Evolutionary conservation across 345 rosid species (phyloP).

Genomic region (Salix brachista): DNA sequence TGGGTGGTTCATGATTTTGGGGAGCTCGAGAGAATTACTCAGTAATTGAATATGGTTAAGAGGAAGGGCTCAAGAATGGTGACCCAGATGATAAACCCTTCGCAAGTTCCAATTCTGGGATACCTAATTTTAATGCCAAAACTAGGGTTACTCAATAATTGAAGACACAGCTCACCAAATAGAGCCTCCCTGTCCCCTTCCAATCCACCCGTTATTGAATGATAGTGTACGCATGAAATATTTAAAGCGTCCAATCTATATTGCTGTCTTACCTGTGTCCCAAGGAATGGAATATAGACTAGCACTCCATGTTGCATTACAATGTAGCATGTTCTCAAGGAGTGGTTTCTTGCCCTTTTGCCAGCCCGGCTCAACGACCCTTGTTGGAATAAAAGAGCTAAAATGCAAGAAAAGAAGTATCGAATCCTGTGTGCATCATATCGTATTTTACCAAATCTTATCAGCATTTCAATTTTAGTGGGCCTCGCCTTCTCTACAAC

Average conservation of each 20-base stretch:
- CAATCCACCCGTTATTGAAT: neutral
- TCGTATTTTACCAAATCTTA: neutral
- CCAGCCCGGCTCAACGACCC: neutral
- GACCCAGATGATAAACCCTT: neutral
- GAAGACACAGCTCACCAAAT: conserved; percentile 9
- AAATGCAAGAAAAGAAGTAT: neutral
- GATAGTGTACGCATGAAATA: too few relatives aligned
- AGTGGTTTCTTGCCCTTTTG: neutral
- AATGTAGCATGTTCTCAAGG: neutral
- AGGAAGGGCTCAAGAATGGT: neutral
- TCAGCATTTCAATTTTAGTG: neutral
- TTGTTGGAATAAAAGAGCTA: neutral
- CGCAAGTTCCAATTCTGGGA: neutral
- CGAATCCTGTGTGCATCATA: neutral
- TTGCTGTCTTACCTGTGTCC: neutral
- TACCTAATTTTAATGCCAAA: conserved; percentile 3
- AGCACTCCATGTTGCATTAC: neutral
- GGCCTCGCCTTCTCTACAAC: too few relatives aligned
- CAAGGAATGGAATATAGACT: neutral
- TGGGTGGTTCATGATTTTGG: too few relatives aligned
- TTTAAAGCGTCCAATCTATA: neutral
- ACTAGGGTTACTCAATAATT: conserved; percentile 5
- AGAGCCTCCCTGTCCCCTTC: neutral
- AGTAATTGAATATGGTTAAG: too few relatives aligned
- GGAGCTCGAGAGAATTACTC: too few relatives aligned